Evolutionary conservation across 345 rosid genomes (phyloP).

Genomic region (Citrus sp.): DNA sequence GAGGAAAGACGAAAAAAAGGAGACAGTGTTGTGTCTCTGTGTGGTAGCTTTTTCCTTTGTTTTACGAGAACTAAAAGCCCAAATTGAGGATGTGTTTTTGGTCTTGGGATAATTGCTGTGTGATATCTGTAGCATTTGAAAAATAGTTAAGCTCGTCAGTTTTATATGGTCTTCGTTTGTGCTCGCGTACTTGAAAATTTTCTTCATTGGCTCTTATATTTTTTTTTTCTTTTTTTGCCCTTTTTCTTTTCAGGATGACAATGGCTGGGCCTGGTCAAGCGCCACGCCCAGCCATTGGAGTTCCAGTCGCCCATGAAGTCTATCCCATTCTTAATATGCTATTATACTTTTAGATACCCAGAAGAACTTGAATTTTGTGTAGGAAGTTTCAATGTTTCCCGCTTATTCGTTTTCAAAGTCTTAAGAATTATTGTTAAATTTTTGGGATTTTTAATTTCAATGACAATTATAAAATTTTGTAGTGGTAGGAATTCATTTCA

Average conservation of each 20-base stretch:
- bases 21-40: background rate
- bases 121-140: background rate
- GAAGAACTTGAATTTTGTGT: slow-evolving; percentile 4
- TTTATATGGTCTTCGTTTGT: background rate
- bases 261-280: slow-evolving; percentile 68
- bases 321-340: background rate
- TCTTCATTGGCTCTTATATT: background rate
- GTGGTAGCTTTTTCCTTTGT: background rate
- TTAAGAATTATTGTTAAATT: background rate
- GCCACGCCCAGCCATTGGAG: slow-evolving; percentile 43
- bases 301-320: slow-evolving; percentile 43
- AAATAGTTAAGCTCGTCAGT: background rate
- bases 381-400: slow-evolving; percentile 1
- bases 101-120: background rate
- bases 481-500: background rate
- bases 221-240: fast-evolving
- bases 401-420: background rate
- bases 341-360: slow-evolving; percentile 13
- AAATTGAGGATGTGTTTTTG: background rate
- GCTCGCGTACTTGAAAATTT: background rate
- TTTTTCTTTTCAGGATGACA: slow-evolving; percentile 44
- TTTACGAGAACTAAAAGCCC: background rate
- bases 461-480: background rate
- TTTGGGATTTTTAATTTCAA: background rate
- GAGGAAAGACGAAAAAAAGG: too few relatives aligned